Percentiles rank a stretch among this genome's conserved stretches.
Conservation (phyloP, 495 filamentous ascomycete species). For the Xylaria venustula region DNA sequence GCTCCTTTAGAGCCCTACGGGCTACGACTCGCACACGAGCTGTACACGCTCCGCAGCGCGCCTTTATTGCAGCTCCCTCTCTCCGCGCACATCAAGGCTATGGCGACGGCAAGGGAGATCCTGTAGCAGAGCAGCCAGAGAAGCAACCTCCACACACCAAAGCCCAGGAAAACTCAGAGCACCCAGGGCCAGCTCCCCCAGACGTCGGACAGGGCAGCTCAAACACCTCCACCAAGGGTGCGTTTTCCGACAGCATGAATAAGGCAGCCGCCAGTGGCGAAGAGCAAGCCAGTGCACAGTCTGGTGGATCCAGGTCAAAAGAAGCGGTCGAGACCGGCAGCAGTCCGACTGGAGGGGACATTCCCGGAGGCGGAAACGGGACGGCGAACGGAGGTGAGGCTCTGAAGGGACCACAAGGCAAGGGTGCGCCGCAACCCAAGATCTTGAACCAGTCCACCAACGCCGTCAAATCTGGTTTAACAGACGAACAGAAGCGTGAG, state of each 20-base stretch:
- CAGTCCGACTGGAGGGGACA: conserved; percentile 28
- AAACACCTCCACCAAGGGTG: conserved; percentile 25
- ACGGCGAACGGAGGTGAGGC: conserved; percentile 34
- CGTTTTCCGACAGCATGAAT: conserved; percentile 23
- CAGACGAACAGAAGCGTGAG: conserved; percentile 46
- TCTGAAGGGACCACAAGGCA: conserved; percentile 38
- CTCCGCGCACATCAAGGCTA: conserved; percentile 24
- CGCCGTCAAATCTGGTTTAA: conserved; percentile 34
- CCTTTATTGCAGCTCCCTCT: conserved; percentile 14
- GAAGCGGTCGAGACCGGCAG: conserved; percentile 39
- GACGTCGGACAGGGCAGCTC: conserved; percentile 29
- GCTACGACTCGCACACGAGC: conserved; percentile 16
- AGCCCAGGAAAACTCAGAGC: conserved; percentile 29
- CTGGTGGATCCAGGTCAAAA: conserved; percentile 45
- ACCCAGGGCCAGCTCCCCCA: conserved; percentile 33
- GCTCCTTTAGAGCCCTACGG: conserved; percentile 20
- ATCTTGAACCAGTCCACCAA: conserved; percentile 41
- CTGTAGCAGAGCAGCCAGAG: conserved; percentile 28
- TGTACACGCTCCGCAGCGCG: conserved; percentile 20
- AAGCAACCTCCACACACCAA: conserved; percentile 23
- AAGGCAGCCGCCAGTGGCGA: conserved; percentile 26
- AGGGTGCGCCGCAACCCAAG: conserved; percentile 43
- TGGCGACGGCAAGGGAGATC: conserved; percentile 36
- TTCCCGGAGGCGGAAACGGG: conserved; percentile 33
- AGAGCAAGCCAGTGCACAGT: conserved; percentile 36